Percentiles rank a stretch among this genome's conserved stretches.
phyloP scores from a whole-genome alignment of 225 moss, liverwort and hornwort genomes.

The Asterella californica region DNA sequence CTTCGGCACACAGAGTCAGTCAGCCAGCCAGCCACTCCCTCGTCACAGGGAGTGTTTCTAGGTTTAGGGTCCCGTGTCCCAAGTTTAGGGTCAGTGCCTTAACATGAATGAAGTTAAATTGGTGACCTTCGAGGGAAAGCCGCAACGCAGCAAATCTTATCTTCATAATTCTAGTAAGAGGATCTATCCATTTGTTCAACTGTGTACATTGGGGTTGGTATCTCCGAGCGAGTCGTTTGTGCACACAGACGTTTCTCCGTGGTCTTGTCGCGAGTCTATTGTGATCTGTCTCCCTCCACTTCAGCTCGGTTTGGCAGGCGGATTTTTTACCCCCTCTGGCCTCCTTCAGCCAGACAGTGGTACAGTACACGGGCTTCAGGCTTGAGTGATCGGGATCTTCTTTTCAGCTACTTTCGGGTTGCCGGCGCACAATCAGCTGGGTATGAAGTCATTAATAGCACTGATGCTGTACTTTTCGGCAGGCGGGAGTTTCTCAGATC shows the following conservation, averaged over 20 bases:
- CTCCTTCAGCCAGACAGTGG: too few species aligned
- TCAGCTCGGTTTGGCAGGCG: neutral
- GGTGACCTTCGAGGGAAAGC: neutral
- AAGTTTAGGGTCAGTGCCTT: neutral
- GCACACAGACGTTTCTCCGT: neutral
- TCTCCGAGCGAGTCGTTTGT: neutral
- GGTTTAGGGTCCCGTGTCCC: neutral
- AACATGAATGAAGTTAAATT: neutral
- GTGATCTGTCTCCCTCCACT: neutral
- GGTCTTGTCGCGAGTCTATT: neutral
- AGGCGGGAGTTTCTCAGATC: neutral
- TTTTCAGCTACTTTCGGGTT: neutral
- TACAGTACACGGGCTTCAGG: neutral
- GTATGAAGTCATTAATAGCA: neutral
- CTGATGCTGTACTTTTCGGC: neutral
- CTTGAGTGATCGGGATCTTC: neutral
- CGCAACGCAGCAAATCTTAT: neutral
- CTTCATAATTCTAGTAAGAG: neutral
- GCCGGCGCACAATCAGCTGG: slow-evolving; percentile 8
- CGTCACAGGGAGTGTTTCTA: slow-evolving; percentile 1
- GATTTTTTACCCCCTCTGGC: neutral
- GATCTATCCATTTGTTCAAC: neutral
- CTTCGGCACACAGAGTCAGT: neutral
- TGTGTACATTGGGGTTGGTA: neutral
- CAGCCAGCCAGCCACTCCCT: neutral